These are phyloP conservation scores for Emydomyces testavorans DNA, from an alignment of 2,329 filamentous ascomycete species.

Conservation along the genomic window DNA sequence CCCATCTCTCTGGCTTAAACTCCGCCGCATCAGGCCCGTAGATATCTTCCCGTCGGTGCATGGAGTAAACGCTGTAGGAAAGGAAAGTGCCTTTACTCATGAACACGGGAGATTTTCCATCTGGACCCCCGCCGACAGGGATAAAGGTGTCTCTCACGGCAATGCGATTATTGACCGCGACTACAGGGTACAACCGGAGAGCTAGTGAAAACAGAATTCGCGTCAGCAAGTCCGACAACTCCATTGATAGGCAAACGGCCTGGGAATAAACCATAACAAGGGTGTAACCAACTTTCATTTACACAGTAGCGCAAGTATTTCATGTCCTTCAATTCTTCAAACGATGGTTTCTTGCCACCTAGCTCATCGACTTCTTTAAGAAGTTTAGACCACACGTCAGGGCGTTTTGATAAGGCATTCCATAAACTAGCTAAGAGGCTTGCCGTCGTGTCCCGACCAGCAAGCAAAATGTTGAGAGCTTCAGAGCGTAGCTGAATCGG, in stretches of 20 bases:
- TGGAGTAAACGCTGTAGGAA: slow-evolving; percentile 42
- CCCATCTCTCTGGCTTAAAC: slow-evolving; percentile 58
- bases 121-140: slow-evolving; percentile 49
- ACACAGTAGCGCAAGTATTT: slow-evolving; percentile 62
- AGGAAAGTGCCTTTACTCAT: slow-evolving; percentile 39
- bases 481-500: slow-evolving; percentile 41
- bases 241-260: neutral
- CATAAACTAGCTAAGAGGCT: slow-evolving; percentile 67
- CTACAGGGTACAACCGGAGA: slow-evolving; percentile 62
- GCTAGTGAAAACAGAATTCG: no score
- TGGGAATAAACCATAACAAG: neutral
- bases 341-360: slow-evolving; percentile 55
- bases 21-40: slow-evolving; percentile 25
- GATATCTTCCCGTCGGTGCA: slow-evolving; percentile 41
- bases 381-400: slow-evolving; percentile 55
- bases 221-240: no score
- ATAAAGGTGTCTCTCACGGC: slow-evolving; percentile 63
- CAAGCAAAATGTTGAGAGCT: slow-evolving; percentile 60
- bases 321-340: slow-evolving; percentile 79
- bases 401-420: slow-evolving; percentile 66
- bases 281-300: slow-evolving; percentile 47
- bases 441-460: slow-evolving; percentile 74
- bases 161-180: slow-evolving; percentile 66
- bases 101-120: slow-evolving; percentile 36
- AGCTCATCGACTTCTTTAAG: slow-evolving; percentile 57